phyloP scores from a whole-genome alignment of 768 basidiomycete species.

The Epithele typhae region DNA sequence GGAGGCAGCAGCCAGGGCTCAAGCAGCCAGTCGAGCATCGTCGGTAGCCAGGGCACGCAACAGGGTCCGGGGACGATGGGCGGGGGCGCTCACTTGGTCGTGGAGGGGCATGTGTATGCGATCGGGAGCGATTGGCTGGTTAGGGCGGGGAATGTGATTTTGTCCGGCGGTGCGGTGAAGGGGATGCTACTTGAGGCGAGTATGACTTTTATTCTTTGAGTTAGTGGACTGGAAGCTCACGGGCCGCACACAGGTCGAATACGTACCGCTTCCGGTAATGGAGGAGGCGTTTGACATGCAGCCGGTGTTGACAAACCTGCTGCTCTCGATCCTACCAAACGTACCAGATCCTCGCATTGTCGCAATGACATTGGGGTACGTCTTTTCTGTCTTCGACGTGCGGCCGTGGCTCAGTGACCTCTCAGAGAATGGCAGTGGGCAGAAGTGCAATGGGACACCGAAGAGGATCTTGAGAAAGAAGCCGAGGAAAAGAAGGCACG shows the following conservation, averaged over 20 bases:
- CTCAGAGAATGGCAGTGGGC: conserved; percentile 79
- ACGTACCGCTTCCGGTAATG: conserved; percentile 70
- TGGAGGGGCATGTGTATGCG: conserved; percentile 70
- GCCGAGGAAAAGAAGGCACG: conserved; percentile 21
- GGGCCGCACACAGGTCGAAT: conserved; percentile 59
- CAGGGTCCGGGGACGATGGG: too few species aligned
- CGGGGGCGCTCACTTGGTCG: conserved; percentile 56
- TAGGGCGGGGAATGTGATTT: conserved; percentile 70
- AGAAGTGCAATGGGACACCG: conserved; percentile 73
- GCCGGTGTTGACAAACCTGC: conserved; percentile 68
- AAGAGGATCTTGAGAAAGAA: conserved; percentile 48
- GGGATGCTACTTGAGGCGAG: conserved; percentile 83
- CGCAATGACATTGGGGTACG: conserved; percentile 45
- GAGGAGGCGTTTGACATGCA: conserved; percentile 25
- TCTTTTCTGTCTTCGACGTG: too few species aligned
- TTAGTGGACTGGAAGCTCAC: not conserved
- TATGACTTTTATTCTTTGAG: too few species aligned
- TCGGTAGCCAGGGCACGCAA: too few species aligned
- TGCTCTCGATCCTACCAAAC: conserved; percentile 72
- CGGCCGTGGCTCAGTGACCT: too few species aligned
- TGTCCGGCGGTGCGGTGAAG: conserved; percentile 69
- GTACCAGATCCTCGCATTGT: conserved; percentile 69
- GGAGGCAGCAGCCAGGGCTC: not conserved
- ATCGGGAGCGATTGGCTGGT: conserved; percentile 84
- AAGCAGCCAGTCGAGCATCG: not conserved